Conservation (phyloP, 306 rosid species). For the Trifolium repens region DNA sequence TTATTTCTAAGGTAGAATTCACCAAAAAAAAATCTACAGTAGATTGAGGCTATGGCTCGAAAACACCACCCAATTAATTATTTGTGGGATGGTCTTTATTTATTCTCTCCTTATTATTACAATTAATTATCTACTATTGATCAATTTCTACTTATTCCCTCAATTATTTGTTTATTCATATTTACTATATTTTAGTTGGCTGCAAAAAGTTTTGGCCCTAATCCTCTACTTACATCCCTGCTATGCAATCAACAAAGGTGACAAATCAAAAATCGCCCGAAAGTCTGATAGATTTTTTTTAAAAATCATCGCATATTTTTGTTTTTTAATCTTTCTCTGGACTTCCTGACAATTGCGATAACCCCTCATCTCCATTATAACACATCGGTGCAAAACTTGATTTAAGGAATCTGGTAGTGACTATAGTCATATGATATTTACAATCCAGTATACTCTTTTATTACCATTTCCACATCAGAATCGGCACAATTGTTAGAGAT, state of each 20-base stretch:
- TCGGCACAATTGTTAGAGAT: too few relatives aligned
- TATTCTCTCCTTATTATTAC: background rate
- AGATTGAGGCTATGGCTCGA: background rate
- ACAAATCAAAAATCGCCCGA: background rate
- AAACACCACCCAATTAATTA: background rate
- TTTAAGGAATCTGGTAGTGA: constrained; percentile 5
- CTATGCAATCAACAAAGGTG: background rate
- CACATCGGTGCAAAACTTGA: background rate
- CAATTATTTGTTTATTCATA: constrained; percentile 3
- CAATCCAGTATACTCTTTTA: constrained; percentile 15
- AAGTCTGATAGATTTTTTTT: background rate
- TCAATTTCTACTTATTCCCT: constrained; percentile 13
- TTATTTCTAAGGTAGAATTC: background rate
- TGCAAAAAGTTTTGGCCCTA: constrained; percentile 4
- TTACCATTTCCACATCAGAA: background rate
- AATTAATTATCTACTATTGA: background rate
- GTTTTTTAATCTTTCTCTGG: background rate
- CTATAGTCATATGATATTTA: background rate
- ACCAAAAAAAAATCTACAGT: too few relatives aligned
- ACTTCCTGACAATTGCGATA: background rate
- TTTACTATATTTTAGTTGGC: background rate
- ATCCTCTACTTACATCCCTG: constrained; percentile 19
- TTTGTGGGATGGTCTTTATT: background rate
- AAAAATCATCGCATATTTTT: background rate
- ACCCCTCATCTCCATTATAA: background rate